A percentile compares a stretch with the other conserved stretches of the same genome.
These are phyloP conservation scores for Coix lacrymajobi DNA, from an alignment of 176 grass and related monocot species.

Conservation along the genomic window DNA sequence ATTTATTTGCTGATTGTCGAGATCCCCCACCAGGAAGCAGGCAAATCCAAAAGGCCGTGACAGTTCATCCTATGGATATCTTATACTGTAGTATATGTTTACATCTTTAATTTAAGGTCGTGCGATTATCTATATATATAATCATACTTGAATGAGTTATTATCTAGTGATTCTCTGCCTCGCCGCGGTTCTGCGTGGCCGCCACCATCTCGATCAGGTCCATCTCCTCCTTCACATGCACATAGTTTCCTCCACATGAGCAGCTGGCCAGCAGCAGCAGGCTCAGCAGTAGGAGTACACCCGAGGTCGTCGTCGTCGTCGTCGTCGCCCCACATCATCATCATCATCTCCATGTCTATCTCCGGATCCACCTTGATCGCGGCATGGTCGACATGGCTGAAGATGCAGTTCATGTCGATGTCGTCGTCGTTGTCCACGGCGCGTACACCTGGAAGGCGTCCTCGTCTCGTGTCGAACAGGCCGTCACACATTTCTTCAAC, in stretches of 20 bases:
- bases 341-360: constrained; percentile 52
- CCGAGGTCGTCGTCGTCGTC: constrained; percentile 9
- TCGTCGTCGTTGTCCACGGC: constrained; percentile 9
- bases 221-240: constrained; percentile 57
- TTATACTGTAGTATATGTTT: neutral
- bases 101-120: neutral
- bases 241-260: neutral
- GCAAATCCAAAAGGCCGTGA: neutral
- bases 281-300: neutral
- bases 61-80: neutral
- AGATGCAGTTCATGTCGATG: constrained; percentile 32
- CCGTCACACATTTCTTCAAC: constrained; percentile 38
- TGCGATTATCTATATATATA: neutral
- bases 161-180: neutral
- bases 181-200: neutral
- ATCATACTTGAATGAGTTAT: neutral
- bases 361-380: constrained; percentile 20
- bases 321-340: neutral
- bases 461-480: constrained; percentile 40
- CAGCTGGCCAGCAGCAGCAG: neutral
- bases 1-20: neutral
- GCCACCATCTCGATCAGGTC: constrained; percentile 60
- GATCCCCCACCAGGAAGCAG: neutral
- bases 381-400: constrained; percentile 41
- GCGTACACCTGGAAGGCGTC: constrained; percentile 23